Conservation (phyloP, 345 rosid genomes). For the Bruguiera sexangula region DNA sequence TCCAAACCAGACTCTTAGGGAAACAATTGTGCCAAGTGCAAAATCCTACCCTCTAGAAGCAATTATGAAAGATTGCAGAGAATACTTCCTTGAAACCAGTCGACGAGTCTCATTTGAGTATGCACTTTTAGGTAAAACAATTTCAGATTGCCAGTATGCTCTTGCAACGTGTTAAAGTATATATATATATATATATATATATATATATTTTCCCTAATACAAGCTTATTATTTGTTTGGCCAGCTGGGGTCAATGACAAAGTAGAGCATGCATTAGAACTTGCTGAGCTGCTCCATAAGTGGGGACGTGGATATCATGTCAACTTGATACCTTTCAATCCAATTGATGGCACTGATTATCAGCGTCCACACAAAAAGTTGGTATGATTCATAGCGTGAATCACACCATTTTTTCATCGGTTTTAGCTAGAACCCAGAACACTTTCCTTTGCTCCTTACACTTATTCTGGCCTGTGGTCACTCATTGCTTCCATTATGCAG, state of each 20-base stretch:
- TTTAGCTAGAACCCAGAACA: constrained; percentile 3
- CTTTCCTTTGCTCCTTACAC: not conserved
- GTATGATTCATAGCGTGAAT: constrained; percentile 34
- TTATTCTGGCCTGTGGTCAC: not conserved
- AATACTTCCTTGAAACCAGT: constrained; percentile 72
- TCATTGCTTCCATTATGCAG: constrained; percentile 30
- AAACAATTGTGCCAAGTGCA: constrained; percentile 90
- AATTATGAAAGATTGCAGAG: constrained; percentile 86
- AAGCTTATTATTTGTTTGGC: constrained; percentile 18
- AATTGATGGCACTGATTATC: constrained; percentile 78
- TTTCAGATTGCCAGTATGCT: constrained; percentile 5
- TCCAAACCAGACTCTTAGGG: constrained; percentile 85
- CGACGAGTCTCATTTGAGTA: constrained; percentile 89
- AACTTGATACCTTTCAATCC: constrained; percentile 94
- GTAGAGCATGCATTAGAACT: constrained; percentile 78
- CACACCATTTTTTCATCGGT: constrained; percentile 4
- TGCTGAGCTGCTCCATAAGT: constrained; percentile 70
- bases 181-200: too few relatives aligned
- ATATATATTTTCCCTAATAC: not conserved
- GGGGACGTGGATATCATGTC: constrained; percentile 83
- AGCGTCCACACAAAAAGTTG: constrained; percentile 71
- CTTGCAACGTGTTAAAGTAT: not conserved
- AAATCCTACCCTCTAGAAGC: constrained; percentile 92
- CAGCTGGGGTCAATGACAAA: constrained; percentile 90
- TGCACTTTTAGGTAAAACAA: constrained; percentile 71